Base-by-base conservation (phyloP, 1,284 basidiomycete species). In the Hortiboletus rubellus region DNA sequence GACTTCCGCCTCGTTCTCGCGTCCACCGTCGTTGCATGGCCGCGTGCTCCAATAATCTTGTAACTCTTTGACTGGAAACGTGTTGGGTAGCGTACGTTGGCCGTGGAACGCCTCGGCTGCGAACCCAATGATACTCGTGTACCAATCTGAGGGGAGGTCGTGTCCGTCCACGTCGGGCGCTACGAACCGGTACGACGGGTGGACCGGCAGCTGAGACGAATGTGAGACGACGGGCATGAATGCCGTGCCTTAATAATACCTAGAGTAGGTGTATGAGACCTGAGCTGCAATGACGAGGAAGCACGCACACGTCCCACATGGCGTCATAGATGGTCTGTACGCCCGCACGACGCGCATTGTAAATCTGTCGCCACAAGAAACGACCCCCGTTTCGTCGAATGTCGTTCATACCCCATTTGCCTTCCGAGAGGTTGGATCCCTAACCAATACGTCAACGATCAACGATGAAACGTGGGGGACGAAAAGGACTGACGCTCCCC, bases 271-370 rank as follows among this genome's bases (percentile, higher is more conserved):
- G 17, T 54, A 41, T 49, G 46, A 58, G 54, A 42, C 41, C 24
- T 55, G 52, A 7, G 34, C 38, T 11, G 9, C 34, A 18, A 40
- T 48, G 22, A 51, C 18, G 7, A 45, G 0, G 17, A 44, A 12
- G 50, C 15, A 81, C 86, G 68, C 58, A 89, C 86, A 90, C 89
- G 63, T 92, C 90, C 88, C 89, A 91, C 89, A 91, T 91, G 9
- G 88, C 89, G 24, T 86, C 86, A 61, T 91, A 91, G 52, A 91
- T 79, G 3, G 75, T 85, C n/a, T 82, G 77, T 15, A 83, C 84
- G 12, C 86, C 86, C 41, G 79, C 78, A 43, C 79, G 75, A 33
- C 79, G 79, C 12, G 81, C 85, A 63, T 89, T 86, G 73, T 79
- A 82, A 3, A 91, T 73, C 65, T 91, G 89, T 57, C 82, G 77